Evolutionary conservation across 1,284 basidiomycete species (phyloP), one percentile per base, ranked within the genome.

Genomic region (Ustilago lituana): DNA sequence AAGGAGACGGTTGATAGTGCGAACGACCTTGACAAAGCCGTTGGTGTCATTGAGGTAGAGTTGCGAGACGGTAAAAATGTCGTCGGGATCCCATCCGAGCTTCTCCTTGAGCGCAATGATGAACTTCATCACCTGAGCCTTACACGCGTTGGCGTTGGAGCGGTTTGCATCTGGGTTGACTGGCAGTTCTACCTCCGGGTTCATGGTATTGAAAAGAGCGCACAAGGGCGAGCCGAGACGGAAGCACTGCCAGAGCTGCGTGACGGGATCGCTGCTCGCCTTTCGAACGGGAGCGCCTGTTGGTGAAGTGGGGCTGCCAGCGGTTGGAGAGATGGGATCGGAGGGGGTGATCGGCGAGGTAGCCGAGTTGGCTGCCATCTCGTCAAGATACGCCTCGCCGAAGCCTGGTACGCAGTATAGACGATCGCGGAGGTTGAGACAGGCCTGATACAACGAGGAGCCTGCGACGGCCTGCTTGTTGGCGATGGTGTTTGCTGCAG

Each of bases 231-330:
- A 90, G 63, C 96, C 95, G 38, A 94, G 88, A 32, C 93, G 90
- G 84, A 98, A 91, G 80, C 91, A 89, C 80, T 94, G 92, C 89
- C 94, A 94, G 46, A 97, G 88, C 83, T 94, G 92, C 37, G 91
- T 90, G 75, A 98, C 95, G 29, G 79, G 86, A 77, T 79, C 83
- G 44, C 60, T 58, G 52, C 57, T 58, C n/a, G 48, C 26, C 29
- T 49, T 65, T 14, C 33, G 57, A 1, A 38, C 43, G 3, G 48
- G 26, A 2, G 45, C 27, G n/a, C 35, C 60, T 9, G 53, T 55
- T 1, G 65, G 54, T 10, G 65, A 61, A 11, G 47, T 54, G 6
- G 68, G 61, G 17, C 66, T 66, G 37, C 47, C 44, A 6, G 56
- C 29, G 2, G 50, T 39, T 7, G 58, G 45, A 14, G 60, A 50